These are phyloP conservation scores for Pleurotus djamor DNA, from an alignment of 768 basidiomycete species.

Conservation along the genomic window DNA sequence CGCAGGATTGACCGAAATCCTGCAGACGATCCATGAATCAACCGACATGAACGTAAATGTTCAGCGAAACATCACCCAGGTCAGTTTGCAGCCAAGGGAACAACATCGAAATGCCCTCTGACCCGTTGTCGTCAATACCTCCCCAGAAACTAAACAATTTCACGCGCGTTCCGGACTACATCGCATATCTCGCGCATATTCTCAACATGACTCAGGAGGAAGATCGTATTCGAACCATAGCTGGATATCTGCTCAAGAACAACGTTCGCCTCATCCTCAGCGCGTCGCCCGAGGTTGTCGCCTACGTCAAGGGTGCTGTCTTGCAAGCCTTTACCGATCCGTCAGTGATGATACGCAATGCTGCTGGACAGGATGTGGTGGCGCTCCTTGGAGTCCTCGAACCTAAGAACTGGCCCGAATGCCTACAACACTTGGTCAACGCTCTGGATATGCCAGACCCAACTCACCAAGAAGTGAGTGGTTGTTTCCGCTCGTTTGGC, in stretches of 20 bases:
- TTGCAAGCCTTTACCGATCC: constrained; percentile 80
- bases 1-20: constrained; percentile 87
- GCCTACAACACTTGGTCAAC: constrained; percentile 79
- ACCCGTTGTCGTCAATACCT: constrained; percentile 3
- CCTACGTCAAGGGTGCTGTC: constrained; percentile 74
- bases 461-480: constrained; percentile 82
- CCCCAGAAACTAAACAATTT: constrained; percentile 82
- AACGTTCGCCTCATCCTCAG: constrained; percentile 78
- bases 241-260: constrained; percentile 97
- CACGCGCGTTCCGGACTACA: constrained; percentile 89
- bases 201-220: constrained; percentile 83
- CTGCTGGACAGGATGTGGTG: constrained; percentile 91
- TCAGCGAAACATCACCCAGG: constrained; percentile 83
- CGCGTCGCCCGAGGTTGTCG: constrained; percentile 60
- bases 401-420: constrained; percentile 94
- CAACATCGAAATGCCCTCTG: not conserved
- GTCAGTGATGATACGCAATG: constrained; percentile 88
- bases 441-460: constrained; percentile 75
- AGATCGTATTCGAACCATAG: constrained; percentile 92
- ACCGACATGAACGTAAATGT: constrained; percentile 74
- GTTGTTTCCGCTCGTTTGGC: constrained; percentile 5
- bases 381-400: constrained; percentile 86
- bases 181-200: constrained; percentile 95
- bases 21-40: constrained; percentile 89
- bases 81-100: constrained; percentile 26